phyloP scores from a whole-genome alignment of 306 rosid genomes.

The Cercis canadensis region DNA sequence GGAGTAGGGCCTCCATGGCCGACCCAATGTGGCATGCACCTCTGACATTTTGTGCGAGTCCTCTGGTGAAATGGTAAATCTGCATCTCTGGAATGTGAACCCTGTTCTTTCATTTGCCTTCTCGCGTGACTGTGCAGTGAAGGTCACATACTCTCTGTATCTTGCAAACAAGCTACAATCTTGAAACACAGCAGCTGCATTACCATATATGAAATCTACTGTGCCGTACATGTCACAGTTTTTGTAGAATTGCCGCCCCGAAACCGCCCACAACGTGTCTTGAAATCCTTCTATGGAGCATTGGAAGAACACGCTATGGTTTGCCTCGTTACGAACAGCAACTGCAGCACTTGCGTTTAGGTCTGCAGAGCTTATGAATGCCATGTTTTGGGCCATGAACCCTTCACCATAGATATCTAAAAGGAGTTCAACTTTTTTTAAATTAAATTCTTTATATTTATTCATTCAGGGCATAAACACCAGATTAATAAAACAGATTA shows the following conservation, averaged over 20 bases:
- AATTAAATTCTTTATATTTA: too few relatives aligned
- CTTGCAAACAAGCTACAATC: slow-evolving; percentile 45
- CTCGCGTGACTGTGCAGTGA: slow-evolving; percentile 51
- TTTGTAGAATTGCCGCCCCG: slow-evolving; percentile 49
- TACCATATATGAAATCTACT: slow-evolving; percentile 49
- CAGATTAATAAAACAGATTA: too few relatives aligned
- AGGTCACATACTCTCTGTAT: slow-evolving; percentile 31
- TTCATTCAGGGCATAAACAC: too few relatives aligned
- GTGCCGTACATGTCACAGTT: slow-evolving; percentile 45
- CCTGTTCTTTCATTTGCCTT: slow-evolving; percentile 13
- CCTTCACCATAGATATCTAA: slow-evolving; percentile 42
- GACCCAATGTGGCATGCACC: slow-evolving; percentile 43
- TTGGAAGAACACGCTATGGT: slow-evolving; percentile 37
- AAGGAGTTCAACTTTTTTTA: too few relatives aligned
- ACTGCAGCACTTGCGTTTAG: slow-evolving; percentile 41
- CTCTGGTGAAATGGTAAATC: slow-evolving; percentile 29
- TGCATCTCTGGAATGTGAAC: slow-evolving; percentile 43
- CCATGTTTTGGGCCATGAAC: slow-evolving; percentile 43
- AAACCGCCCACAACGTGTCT: slow-evolving; percentile 48
- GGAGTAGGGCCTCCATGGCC: slow-evolving; percentile 44
- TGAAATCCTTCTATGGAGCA: slow-evolving; percentile 46
- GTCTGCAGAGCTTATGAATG: slow-evolving; percentile 35
- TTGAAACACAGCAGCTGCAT: slow-evolving; percentile 45
- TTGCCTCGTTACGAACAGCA: slow-evolving; percentile 45
- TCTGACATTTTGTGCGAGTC: neutral